phyloP scores from a whole-genome alignment of 2,329 filamentous ascomycete genomes.

The Sordariomycetes sp. region DNA sequence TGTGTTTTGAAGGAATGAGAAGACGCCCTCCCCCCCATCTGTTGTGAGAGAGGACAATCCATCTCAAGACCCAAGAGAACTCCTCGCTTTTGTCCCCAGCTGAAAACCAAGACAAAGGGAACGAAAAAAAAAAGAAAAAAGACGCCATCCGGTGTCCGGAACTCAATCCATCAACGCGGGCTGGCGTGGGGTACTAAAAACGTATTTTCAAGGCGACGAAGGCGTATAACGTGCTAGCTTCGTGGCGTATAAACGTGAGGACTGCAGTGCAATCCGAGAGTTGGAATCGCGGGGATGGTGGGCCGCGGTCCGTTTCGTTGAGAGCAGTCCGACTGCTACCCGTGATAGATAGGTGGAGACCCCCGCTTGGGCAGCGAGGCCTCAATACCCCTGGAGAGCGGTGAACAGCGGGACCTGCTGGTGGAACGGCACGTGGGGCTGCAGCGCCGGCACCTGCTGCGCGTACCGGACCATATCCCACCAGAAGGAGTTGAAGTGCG shows the following conservation, averaged over 20 bases:
- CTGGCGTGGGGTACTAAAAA: background rate
- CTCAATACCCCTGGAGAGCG: conserved; percentile 37
- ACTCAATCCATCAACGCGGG: background rate
- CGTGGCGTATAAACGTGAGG: background rate
- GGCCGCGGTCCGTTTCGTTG: background rate
- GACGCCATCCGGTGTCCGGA: background rate
- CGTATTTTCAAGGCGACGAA: background rate
- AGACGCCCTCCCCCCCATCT: no score
- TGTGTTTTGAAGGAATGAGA: background rate
- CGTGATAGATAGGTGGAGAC: background rate
- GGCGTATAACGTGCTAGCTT: background rate
- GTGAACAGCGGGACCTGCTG: conserved; percentile 37
- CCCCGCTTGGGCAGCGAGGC: background rate
- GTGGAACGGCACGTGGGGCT: conserved; percentile 36
- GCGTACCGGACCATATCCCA: conserved; percentile 41
- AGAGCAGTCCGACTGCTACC: background rate
- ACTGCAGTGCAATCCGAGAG: background rate
- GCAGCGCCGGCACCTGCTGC: conserved; percentile 31
- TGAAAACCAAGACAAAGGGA: background rate
- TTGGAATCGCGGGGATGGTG: background rate
- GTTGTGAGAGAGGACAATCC: background rate
- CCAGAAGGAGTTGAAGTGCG: conserved; percentile 33
- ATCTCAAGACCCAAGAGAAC: background rate
- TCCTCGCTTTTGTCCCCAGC: background rate
- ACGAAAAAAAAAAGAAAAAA: background rate